A percentile compares a stretch with the other conserved stretches of the same genome.
Evolutionary conservation across 75 land plant species (phyloP).

Genomic region (Cryptomeria japonica): DNA sequence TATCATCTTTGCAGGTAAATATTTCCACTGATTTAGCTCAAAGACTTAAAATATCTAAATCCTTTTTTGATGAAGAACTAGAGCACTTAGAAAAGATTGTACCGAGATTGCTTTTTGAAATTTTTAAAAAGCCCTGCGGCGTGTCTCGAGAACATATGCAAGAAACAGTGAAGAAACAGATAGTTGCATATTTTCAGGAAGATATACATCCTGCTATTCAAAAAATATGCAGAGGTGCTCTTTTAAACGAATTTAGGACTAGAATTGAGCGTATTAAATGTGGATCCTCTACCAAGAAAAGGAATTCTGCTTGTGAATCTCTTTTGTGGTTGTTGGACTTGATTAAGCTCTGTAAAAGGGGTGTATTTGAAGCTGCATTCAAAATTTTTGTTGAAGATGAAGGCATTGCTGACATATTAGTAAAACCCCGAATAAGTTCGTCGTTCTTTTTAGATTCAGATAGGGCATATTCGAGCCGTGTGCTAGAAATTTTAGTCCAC

Average conservation of each 20-base stretch:
- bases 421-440: too few relatives aligned
- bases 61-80: neutral
- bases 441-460: too few relatives aligned
- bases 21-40: neutral
- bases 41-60: neutral
- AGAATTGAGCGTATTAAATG: neutral
- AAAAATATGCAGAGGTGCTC: neutral
- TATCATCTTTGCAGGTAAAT: constrained; percentile 1
- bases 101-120: neutral
- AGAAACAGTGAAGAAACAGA: neutral
- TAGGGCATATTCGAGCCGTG: too few relatives aligned
- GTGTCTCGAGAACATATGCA: neutral
- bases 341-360: neutral
- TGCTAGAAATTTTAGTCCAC: too few relatives aligned
- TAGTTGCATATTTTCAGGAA: neutral
- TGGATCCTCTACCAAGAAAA: neutral
- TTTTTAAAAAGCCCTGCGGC: neutral
- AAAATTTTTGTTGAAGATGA: neutral
- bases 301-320: neutral
- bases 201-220: neutral
- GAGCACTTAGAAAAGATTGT: neutral
- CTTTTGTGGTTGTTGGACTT: neutral
- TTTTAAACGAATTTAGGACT: neutral
- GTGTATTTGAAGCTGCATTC: neutral
- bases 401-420: neutral